Conservation (phyloP, 1,284 basidiomycete genomes). For the Boletellus sp. region DNA sequence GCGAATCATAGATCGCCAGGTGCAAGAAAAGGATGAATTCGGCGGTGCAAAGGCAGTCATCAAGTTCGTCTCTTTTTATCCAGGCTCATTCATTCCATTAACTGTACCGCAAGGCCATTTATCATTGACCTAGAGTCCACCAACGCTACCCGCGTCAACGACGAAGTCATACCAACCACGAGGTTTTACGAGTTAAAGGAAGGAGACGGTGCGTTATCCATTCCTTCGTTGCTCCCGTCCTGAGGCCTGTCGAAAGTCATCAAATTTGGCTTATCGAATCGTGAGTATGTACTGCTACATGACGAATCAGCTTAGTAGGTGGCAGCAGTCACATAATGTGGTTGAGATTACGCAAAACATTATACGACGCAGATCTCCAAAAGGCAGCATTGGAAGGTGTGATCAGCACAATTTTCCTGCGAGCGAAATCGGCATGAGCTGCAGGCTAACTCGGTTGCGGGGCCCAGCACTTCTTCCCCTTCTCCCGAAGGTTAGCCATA, state of each 20-base stretch:
- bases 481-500: too few species aligned
- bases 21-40: conserved; percentile 85
- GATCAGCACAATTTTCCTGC: not conserved
- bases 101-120: conserved; percentile 64
- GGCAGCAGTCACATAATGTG: conserved; percentile 4
- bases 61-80: conserved; percentile 56
- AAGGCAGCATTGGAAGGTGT: too few species aligned
- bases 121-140: conserved; percentile 97
- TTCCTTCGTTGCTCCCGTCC: conserved; percentile 1
- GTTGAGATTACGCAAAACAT: conserved; percentile 1
- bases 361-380: not conserved
- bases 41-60: conserved; percentile 73
- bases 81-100: conserved; percentile 5
- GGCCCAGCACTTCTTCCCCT: too few species aligned
- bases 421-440: not conserved
- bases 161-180: conserved; percentile 77
- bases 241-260: conserved; percentile 55
- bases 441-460: not conserved
- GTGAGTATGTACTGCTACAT: conserved; percentile 87
- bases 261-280: conserved; percentile 83
- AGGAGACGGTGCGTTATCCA: conserved; percentile 68
- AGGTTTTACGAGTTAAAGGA: conserved; percentile 89
- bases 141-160: conserved; percentile 92
- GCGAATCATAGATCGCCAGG: conserved; percentile 61
- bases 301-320: conserved; percentile 59